Percentiles rank a stretch among this genome's conserved stretches.
phyloP scores from a whole-genome alignment of 345 rosid genomes.

The Salix udensis region DNA sequence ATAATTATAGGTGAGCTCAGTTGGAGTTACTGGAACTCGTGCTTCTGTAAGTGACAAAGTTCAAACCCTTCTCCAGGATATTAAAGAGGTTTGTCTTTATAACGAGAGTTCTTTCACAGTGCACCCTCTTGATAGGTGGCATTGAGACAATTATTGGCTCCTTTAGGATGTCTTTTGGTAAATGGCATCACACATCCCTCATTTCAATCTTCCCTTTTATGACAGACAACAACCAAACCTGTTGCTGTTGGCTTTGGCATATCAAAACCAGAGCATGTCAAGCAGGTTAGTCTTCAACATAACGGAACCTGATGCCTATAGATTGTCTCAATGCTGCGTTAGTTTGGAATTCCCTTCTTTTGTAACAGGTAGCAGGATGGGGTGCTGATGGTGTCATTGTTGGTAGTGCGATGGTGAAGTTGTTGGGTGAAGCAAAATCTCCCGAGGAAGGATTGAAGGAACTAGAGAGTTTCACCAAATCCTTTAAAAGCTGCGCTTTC shows the following conservation, averaged over 20 bases:
- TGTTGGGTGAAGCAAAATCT: constrained; percentile 64
- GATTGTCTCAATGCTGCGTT: not conserved
- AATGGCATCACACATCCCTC: not conserved
- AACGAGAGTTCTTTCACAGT: not conserved
- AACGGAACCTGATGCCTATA: not conserved
- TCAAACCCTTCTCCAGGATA: constrained; percentile 58
- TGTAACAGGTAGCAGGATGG: constrained; percentile 61
- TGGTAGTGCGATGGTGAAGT: constrained; percentile 80
- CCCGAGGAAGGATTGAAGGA: constrained; percentile 66
- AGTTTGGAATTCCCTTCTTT: not conserved
- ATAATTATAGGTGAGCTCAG: constrained; percentile 63
- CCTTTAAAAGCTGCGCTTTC: constrained; percentile 64
- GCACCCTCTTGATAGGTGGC: not conserved
- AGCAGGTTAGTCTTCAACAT: constrained; percentile 47
- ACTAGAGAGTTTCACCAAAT: constrained; percentile 55
- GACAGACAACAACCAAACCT: constrained; percentile 60
- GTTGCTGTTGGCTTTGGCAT: constrained; percentile 84
- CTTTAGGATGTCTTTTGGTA: not conserved
- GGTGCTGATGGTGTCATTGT: constrained; percentile 91
- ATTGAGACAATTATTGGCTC: not conserved
- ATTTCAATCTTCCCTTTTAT: constrained; percentile 2
- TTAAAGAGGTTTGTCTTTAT: constrained; percentile 50
- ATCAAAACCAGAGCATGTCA: constrained; percentile 75
- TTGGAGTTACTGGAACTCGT: constrained; percentile 89
- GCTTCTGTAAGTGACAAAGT: constrained; percentile 62